A percentile compares a stretch with the other conserved stretches of the same genome.
phyloP scores from a whole-genome alignment of 176 grass and related monocot genomes.

The Cocos nucifera region DNA sequence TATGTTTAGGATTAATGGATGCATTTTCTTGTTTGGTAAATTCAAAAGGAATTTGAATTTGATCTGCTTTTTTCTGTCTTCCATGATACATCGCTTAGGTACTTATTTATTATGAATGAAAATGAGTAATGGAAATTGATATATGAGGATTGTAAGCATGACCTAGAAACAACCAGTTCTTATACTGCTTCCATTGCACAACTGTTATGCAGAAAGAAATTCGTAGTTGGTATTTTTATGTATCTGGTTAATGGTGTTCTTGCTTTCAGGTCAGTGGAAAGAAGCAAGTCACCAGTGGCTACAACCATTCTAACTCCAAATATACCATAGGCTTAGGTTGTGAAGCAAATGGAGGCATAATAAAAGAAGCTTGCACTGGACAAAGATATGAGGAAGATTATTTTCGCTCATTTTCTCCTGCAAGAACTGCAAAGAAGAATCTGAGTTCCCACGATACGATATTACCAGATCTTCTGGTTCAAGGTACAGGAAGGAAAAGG shows the following conservation, averaged over 20 bases:
- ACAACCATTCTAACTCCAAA: background rate
- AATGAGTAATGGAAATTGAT: too few species aligned
- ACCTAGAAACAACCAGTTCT: too few species aligned
- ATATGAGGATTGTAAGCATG: too few species aligned
- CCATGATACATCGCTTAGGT: too few species aligned
- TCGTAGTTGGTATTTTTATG: too few species aligned
- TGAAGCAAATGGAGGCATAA: background rate
- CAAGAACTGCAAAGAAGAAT: slow-evolving; percentile 23
- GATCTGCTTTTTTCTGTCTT: too few species aligned
- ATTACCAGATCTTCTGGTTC: slow-evolving; percentile 10
- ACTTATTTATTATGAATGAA: too few species aligned
- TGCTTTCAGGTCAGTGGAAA: slow-evolving; percentile 21
- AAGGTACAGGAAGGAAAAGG: slow-evolving; percentile 36
- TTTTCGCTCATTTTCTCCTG: background rate
- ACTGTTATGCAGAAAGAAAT: too few species aligned
- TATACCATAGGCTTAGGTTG: background rate
- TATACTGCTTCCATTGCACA: too few species aligned
- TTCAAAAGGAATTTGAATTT: too few species aligned
- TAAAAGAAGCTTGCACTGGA: slow-evolving; percentile 4
- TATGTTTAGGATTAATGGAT: too few species aligned
- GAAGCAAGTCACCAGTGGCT: background rate
- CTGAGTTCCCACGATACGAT: background rate
- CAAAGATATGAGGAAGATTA: slow-evolving; percentile 3
- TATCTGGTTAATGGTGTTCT: background rate
- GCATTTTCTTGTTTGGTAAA: too few species aligned